Evolutionary conservation across 2,329 filamentous ascomycete species (phyloP), one percentile per base, ranked within the genome.

Genomic region (Cercospora sp.): DNA sequence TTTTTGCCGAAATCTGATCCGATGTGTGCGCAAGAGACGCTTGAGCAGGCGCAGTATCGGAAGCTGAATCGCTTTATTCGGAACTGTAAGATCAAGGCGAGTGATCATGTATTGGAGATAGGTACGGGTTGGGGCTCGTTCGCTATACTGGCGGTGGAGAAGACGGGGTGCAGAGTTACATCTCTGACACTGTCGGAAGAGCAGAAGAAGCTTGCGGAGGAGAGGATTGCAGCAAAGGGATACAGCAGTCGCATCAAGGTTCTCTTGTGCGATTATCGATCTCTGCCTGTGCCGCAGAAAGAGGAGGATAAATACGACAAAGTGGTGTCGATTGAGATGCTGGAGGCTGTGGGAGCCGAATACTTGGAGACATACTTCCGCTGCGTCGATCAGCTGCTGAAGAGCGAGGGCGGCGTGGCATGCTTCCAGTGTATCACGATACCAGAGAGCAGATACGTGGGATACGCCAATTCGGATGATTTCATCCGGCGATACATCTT

Each of bases 401-500:
- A 92, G 78, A 84, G 83, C 59, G 83, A 89, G 16, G 88, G 87
- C 2, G 88, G 89, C 0, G 85, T 91, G 53, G 89, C 87, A 6
- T 86, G 90, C 59, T 91, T 93, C 78, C 90, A 92, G 77, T 91
- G 90, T 78, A 92, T 92, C 75, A 92, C 90, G 1, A 92, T 92
- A 86, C 90, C 90, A 0, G 89, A 92, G 75, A 72, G 77, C 45
- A 84, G 89, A 62, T 89, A 91, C 75, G 86, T 88, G 70, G 85
- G 85, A 7, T 92, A 92, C 75, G 84, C 87, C 18, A 87, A 85
- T 73, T 85, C 86, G 2, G 87, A 90, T 77, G 90, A 92, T 75
- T 93, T 93, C 79, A 92, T 93, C 75, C 86, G 89, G 66, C 88
- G 89, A 70, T 91, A 93, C 79, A 92, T 93, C 65, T 93, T 93